phyloP scores from a whole-genome alignment of 164 flowering plant genomes.

The Vitis riparia region DNA sequence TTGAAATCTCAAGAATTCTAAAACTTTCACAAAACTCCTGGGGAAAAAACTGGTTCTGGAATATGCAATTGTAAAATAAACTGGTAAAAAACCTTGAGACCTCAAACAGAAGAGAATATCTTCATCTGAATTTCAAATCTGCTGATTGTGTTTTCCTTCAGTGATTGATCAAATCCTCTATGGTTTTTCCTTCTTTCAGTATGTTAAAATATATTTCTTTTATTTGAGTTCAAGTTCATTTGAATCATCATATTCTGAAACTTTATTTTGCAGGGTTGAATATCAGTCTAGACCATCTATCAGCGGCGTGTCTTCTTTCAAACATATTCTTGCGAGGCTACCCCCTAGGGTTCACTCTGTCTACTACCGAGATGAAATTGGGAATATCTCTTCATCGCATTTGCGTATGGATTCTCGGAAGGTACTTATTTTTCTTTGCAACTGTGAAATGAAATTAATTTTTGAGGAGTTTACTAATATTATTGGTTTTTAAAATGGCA shows the following conservation, averaged over 20 bases:
- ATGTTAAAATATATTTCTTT: neutral
- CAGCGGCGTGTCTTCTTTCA: conserved; percentile 82
- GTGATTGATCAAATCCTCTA: too few relatives aligned
- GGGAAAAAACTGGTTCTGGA: too few relatives aligned
- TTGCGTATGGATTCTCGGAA: conserved; percentile 59
- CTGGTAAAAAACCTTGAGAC: too few relatives aligned
- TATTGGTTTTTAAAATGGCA: neutral
- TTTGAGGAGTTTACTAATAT: neutral
- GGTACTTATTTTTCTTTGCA: conserved; percentile 37
- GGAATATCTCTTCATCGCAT: conserved; percentile 91
- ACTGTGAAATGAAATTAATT: neutral
- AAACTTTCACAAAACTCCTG: too few relatives aligned
- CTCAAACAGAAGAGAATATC: too few relatives aligned
- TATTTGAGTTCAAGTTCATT: neutral
- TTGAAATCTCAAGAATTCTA: too few relatives aligned
- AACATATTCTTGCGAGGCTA: conserved; percentile 65
- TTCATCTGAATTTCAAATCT: too few relatives aligned
- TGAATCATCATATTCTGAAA: conserved; percentile 1
- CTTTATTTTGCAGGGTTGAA: conserved; percentile 71
- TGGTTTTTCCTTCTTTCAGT: neutral
- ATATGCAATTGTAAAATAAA: too few relatives aligned
- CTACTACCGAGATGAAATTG: conserved; percentile 92
- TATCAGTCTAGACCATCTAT: conserved; percentile 70
- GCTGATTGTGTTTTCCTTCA: too few relatives aligned
- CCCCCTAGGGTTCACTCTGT: conserved; percentile 96